A percentile compares a stretch with the other conserved stretches of the same genome.
Evolutionary conservation across 768 basidiomycete genomes (phyloP).

Genomic region (Boletus speciosus): DNA sequence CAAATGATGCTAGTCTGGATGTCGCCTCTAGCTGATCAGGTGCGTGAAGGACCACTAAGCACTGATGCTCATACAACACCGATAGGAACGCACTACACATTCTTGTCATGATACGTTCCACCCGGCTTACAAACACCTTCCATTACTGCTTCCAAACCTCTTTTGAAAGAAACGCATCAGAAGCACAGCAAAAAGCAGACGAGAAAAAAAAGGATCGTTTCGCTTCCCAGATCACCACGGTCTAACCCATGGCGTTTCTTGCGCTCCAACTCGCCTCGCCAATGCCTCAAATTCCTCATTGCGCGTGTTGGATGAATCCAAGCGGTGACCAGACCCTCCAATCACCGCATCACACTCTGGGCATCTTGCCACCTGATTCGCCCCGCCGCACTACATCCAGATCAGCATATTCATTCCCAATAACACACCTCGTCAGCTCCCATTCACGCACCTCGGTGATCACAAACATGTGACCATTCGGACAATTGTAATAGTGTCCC

Average conservation of each 20-base stretch:
- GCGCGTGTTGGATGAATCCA: constrained; percentile 43
- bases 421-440: not conserved
- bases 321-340: constrained; percentile 44
- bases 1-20: no score
- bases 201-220: not conserved
- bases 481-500: constrained; percentile 50
- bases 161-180: no score
- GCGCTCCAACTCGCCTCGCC: constrained; percentile 31
- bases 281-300: constrained; percentile 47
- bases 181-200: no score
- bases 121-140: no score
- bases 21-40: no score
- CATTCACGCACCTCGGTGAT: constrained; percentile 47
- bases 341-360: constrained; percentile 57
- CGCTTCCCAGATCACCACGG: constrained; percentile 7
- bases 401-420: not conserved
- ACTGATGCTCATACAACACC: no score
- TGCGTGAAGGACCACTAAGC: no score
- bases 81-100: no score
- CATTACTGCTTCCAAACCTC: no score
- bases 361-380: constrained; percentile 44
- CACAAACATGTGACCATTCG: constrained; percentile 60
- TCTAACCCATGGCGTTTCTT: constrained; percentile 28
- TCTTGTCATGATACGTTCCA: no score
- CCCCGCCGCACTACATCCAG: constrained; percentile 53